phyloP scores from a whole-genome alignment of 2,329 filamentous ascomycete genomes.

The Alternaria panax region DNA sequence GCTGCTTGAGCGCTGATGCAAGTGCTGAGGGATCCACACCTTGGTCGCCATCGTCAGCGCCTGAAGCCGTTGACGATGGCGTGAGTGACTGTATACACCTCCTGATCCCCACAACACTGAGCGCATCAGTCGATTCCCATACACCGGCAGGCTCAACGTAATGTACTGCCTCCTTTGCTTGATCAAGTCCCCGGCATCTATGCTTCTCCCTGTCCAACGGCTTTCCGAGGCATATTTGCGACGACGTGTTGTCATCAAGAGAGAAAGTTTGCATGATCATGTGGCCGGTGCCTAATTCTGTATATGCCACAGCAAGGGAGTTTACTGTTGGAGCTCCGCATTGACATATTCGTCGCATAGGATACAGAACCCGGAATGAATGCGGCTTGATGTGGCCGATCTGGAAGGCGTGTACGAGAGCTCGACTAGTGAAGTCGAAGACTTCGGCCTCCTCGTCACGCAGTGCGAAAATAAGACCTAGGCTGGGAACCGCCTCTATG shows the following conservation, averaged over 20 bases:
- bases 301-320: conserved; percentile 71
- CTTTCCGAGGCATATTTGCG: conserved; percentile 64
- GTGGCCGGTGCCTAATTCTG: conserved; percentile 64
- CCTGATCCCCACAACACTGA: conserved; percentile 70
- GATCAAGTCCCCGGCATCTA: conserved; percentile 46
- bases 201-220: conserved; percentile 41
- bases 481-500: conserved; percentile 64
- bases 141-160: conserved; percentile 68
- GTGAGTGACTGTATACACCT: conserved; percentile 49
- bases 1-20: conserved; percentile 40
- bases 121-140: conserved; percentile 69
- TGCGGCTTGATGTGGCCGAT: conserved; percentile 66
- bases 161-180: conserved; percentile 60
- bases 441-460: conserved; percentile 65
- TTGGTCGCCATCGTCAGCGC: conserved; percentile 29
- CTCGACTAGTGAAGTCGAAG: conserved; percentile 65
- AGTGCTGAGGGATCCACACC: conserved; percentile 20
- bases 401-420: conserved; percentile 67
- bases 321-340: conserved; percentile 65
- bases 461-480: conserved; percentile 68
- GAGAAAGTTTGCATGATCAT: conserved; percentile 71
- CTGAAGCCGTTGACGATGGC: conserved; percentile 39
- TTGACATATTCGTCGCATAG: conserved; percentile 58
- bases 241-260: conserved; percentile 60
- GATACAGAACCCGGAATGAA: conserved; percentile 68